Evolutionary conservation across 305 asterid species (phyloP).

Genomic region (Rubia peregrina): DNA sequence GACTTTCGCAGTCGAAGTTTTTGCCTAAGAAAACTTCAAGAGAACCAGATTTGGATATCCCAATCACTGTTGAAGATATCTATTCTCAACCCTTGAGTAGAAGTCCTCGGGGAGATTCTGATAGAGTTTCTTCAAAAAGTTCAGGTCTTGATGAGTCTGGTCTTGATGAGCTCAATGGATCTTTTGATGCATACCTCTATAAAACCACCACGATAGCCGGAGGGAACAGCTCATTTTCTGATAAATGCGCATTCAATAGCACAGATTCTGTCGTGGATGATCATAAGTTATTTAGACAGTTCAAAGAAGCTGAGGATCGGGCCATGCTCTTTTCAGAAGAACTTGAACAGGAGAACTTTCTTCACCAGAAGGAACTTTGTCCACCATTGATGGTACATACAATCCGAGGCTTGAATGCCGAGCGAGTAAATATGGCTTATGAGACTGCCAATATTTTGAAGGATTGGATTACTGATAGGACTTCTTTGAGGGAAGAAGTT

Average conservation of each 20-base stretch:
- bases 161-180: conserved; percentile 35
- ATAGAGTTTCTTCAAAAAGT: conserved; percentile 35
- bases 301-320: conserved; percentile 69
- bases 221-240: conserved; percentile 32
- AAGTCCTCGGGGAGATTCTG: conserved; percentile 38
- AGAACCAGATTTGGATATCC: conserved; percentile 51
- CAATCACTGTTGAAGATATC: conserved; percentile 89
- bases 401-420: conserved; percentile 56
- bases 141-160: conserved; percentile 35
- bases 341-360: conserved; percentile 46
- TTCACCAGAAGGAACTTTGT: conserved; percentile 46
- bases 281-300: conserved; percentile 37
- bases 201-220: conserved; percentile 37
- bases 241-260: conserved; percentile 27
- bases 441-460: conserved; percentile 53
- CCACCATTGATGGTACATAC: conserved; percentile 51
- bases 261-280: conserved; percentile 38
- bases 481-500: conserved; percentile 54
- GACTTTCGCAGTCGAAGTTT: conserved; percentile 70
- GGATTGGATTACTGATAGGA: conserved; percentile 77
- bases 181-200: conserved; percentile 33
- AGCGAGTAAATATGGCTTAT: conserved; percentile 63
- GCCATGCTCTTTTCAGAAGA: conserved; percentile 61
- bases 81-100: conserved; percentile 45
- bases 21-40: conserved; percentile 43